Percentiles rank a stretch among this genome's conserved stretches.
These are phyloP conservation scores for Globisporangium paroecandrum DNA, from an alignment of 352 stramenopile genomes.

Conservation along the genomic window DNA sequence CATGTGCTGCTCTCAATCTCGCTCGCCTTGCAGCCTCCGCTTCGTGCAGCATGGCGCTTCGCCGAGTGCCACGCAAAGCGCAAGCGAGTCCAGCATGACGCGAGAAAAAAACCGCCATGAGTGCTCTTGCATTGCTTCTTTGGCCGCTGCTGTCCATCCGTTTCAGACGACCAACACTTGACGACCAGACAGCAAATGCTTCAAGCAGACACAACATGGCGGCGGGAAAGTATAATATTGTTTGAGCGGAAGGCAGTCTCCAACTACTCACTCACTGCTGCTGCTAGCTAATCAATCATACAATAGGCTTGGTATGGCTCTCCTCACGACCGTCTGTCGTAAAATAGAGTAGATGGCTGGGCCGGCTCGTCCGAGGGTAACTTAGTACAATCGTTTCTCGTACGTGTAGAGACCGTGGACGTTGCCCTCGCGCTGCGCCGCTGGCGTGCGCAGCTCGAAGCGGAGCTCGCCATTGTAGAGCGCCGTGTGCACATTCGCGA, in stretches of 20 bases:
- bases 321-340: not conserved
- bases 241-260: slow-evolving; percentile 1
- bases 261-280: not conserved
- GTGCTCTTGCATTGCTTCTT: slow-evolving; percentile 6
- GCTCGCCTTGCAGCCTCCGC: not conserved
- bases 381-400: slow-evolving; percentile 89
- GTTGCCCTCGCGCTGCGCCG: slow-evolving; percentile 98
- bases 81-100: not conserved
- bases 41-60: slow-evolving; percentile 8
- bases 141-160: not conserved
- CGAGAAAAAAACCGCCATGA: slow-evolving; percentile 15
- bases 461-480: slow-evolving; percentile 84
- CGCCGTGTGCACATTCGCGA: slow-evolving; percentile 84
- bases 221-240: slow-evolving; percentile 16
- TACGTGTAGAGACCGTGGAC: slow-evolving; percentile 99
- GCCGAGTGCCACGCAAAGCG: not conserved
- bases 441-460: slow-evolving; percentile 98
- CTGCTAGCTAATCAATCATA: slow-evolving; percentile 1
- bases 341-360: slow-evolving; percentile 8
- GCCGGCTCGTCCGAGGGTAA: not conserved
- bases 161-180: slow-evolving; percentile 4
- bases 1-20: not conserved
- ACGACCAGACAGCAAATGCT: not conserved
- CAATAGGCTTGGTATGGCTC: slow-evolving; percentile 1
- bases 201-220: slow-evolving; percentile 6